Evolutionary conservation across 1,139 yeast genomes (phyloP), one percentile per base, ranked within the genome.

Genomic region (Debaryomyces subglobosus): DNA sequence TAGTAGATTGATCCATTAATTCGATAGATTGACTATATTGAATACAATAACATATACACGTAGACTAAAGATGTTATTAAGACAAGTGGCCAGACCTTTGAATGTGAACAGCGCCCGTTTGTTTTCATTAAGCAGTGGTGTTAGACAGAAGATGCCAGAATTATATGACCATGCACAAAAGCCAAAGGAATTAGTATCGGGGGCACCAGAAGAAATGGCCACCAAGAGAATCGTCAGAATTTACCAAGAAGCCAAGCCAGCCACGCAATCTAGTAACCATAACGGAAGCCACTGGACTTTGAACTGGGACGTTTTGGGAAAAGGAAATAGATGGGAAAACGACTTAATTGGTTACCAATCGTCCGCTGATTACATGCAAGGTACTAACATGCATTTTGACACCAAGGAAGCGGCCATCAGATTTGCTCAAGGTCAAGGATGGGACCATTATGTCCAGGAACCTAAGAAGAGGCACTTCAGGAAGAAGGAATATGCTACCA

Each of bases 271-370:
- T 38, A 89, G 92, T 13, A 68, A 71, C 52, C 72, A 74, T 60
- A 79, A 81, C 60, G 78, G 81, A 13, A 66, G 69, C 54, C 71
- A 70, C 58, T 89, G 96, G 96, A 82, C 82, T 62, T 64, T 89
- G 53, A 96, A 89, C 69, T 89, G 95, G 94, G 96, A 89, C 62
- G 81, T 87, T 38, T 72, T 86, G 49, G 85, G 85, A 42, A 82
- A 86, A 60, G 90, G 88, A 36, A 84, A 89, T 72, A 77, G 96
- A 64, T 89, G 96, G 96, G 96, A 89, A 65, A 89, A 89, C 68
- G 95, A 89, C 62, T 74, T 89, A 62, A 89, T 89, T 71, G 96
- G 96, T 15, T 89, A 88, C 75, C 92, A 89, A 60, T 81, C 89
- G 33, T 76, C 89, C 40, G 83, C 89, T 29, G 96, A 89, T 67